A percentile compares a stretch with the other conserved stretches of the same genome.
Evolutionary conservation across 2,329 filamentous ascomycete genomes (phyloP).

Genomic region (Aureobasidium vineae): DNA sequence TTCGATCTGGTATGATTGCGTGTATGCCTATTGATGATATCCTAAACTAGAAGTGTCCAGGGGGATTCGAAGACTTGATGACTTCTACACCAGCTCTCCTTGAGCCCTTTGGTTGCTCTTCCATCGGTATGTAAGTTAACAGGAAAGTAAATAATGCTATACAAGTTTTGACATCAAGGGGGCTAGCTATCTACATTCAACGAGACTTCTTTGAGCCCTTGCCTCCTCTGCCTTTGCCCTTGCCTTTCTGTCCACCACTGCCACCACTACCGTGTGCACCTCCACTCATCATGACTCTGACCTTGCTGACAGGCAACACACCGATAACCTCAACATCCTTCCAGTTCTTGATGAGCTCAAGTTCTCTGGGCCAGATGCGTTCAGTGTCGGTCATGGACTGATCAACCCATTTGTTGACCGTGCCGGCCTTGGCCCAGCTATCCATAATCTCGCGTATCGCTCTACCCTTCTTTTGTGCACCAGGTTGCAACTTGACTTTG

Average conservation of each 20-base stretch:
- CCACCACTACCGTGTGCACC: conserved; percentile 48
- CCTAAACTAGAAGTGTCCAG: too few relatives aligned
- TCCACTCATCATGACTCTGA: conserved; percentile 73
- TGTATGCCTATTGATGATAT: too few relatives aligned
- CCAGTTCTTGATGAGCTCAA: conserved; percentile 77
- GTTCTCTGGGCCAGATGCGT: conserved; percentile 78
- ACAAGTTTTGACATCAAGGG: not conserved
- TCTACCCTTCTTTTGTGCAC: conserved; percentile 87
- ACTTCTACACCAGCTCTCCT: too few relatives aligned
- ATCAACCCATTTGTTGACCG: conserved; percentile 47
- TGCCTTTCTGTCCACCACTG: conserved; percentile 38
- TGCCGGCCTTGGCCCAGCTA: conserved; percentile 69
- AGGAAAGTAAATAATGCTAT: too few relatives aligned
- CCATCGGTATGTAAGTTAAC: too few relatives aligned
- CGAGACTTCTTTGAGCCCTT: conserved; percentile 34
- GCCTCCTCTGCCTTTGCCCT: conserved; percentile 38
- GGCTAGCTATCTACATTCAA: not conserved
- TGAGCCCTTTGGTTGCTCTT: too few relatives aligned
- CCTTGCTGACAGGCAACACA: conserved; percentile 73
- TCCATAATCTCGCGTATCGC: conserved; percentile 87
- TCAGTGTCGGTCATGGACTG: conserved; percentile 57
- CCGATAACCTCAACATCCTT: conserved; percentile 82
- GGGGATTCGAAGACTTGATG: too few relatives aligned
- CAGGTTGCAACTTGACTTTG: conserved; percentile 92
- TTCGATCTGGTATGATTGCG: too few relatives aligned